Evolutionary conservation across 768 basidiomycete genomes (phyloP).

Genomic region (Lactifluus echinatus): DNA sequence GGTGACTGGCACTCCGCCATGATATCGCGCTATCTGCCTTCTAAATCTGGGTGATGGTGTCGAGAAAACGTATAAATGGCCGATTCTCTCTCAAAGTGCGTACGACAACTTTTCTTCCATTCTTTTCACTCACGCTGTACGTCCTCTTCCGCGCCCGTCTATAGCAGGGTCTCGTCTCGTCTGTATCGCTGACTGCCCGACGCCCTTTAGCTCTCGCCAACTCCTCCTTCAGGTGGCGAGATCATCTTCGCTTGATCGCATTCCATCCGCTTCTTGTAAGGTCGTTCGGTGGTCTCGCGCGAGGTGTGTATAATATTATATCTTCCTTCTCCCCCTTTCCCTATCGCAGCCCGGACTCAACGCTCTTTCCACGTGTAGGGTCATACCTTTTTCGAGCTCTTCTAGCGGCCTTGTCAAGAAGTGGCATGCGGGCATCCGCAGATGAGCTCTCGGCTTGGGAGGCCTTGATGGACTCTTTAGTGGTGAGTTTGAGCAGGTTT

Average conservation of each 20-base stretch:
- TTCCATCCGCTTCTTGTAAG: slow-evolving; percentile 37
- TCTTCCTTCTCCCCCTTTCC: background rate
- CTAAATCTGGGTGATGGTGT: slow-evolving; percentile 3
- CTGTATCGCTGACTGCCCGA: background rate
- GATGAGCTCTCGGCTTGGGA: slow-evolving; percentile 22
- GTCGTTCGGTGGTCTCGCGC: slow-evolving; percentile 31
- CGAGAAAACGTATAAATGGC: slow-evolving; percentile 10
- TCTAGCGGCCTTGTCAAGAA: slow-evolving; percentile 21
- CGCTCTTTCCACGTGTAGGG: background rate
- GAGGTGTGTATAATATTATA: slow-evolving; percentile 20
- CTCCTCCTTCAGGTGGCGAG: slow-evolving; percentile 23
- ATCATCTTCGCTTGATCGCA: slow-evolving; percentile 27
- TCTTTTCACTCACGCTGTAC: slow-evolving; percentile 11
- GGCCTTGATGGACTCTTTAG: slow-evolving; percentile 15
- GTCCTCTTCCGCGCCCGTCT: background rate
- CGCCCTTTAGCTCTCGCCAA: slow-evolving; percentile 4
- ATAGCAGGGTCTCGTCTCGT: too few species aligned
- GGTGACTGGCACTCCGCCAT: background rate
- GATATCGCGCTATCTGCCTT: background rate
- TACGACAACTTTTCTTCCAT: background rate
- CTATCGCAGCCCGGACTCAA: background rate
- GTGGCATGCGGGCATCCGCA: slow-evolving; percentile 22
- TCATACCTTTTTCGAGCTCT: slow-evolving; percentile 20
- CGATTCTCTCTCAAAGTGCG: too few species aligned
- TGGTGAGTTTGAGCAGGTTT: background rate